Evolutionary conservation across 345 rosid species (phyloP), one percentile per base, ranked within the genome.

Genomic region (Melaleuca alternifolia): DNA sequence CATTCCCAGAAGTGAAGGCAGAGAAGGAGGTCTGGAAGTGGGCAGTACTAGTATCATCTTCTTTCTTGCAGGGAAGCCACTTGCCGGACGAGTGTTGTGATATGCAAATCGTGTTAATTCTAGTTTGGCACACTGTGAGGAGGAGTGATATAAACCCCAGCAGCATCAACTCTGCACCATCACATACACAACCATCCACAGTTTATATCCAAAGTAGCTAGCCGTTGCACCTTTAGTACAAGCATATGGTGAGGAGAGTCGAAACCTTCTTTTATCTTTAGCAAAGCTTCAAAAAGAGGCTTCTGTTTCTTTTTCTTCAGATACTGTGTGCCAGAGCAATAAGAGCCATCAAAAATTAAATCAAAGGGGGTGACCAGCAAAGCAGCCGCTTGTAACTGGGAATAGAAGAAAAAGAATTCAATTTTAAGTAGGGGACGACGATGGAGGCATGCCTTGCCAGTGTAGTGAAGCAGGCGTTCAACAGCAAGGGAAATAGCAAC

Each of bases 71-170:
- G 81, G 48, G 81, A 71, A 71, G 81, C 81, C 81, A 71, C 48
- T 5, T 20, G 81, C 81, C 11, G 20, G 81, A 18, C 85, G 90
- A 84, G 61, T 21, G 53, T 93, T 91, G 52, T 6, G 96, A 20
- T 51, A 94, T 92, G 87, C 98, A 95, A 48, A 94, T 88, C 84
- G 84, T 91, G 86, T 18, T 87, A 51, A 96, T 95, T 54, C 83
- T 81, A 4, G 59, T 84, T 87, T 94, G 97, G 86, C 87, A 86
- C 56, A 95, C 96, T 41, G 98, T 89, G 82, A 95, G 87, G 24
- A 96, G 86, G 89, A 95, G 90, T 23, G 98, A 95, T 86, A 96
- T 96, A 86, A 96, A 96, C 84, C 98, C 98, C 92, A 96, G 83
- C 54, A 96, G 88, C 98, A 95, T 95, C 92, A 94, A 90, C 88